These are phyloP conservation scores for Thalia dealbata DNA, from an alignment of 176 grass and related monocot species.

Conservation along the genomic window DNA sequence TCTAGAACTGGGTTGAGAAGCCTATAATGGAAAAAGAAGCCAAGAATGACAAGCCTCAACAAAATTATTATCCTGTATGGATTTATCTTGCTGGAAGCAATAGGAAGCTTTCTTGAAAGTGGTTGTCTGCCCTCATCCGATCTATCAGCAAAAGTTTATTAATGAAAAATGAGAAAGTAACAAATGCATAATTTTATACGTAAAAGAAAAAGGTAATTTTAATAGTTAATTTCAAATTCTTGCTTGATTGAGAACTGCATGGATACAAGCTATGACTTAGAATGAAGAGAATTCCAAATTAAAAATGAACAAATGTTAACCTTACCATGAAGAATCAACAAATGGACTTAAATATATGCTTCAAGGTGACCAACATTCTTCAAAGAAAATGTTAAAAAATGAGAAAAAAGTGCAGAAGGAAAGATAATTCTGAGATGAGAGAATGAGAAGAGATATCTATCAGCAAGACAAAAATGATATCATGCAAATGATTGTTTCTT, in stretches of 20 bases:
- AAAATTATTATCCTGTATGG: constrained; percentile 42
- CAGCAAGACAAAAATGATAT: too few relatives aligned
- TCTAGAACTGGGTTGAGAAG: constrained; percentile 53
- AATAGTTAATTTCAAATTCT: background rate
- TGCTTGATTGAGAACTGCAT: background rate
- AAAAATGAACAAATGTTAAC: background rate
- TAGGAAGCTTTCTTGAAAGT: constrained; percentile 39
- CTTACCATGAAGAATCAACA: background rate
- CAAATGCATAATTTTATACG: background rate
- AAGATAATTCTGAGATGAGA: too few relatives aligned
- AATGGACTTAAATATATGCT: background rate
- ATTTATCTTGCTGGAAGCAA: constrained; percentile 45
- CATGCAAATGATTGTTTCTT: too few relatives aligned
- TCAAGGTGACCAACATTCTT: too few relatives aligned
- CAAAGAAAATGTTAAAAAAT: too few relatives aligned
- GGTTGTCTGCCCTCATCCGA: constrained; percentile 34
- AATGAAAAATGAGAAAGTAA: background rate
- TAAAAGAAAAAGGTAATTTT: background rate
- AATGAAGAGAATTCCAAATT: background rate
- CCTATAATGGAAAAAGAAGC: constrained; percentile 65
- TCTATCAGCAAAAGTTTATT: constrained; percentile 9
- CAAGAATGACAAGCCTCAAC: constrained; percentile 40
- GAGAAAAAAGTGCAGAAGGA: too few relatives aligned
- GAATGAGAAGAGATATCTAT: too few relatives aligned
- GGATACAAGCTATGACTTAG: too few relatives aligned